A percentile compares a stretch with the other conserved stretches of the same genome.
Conservation (phyloP, 78 protist species). For the Planoprotostelium fungivorum region DNA sequence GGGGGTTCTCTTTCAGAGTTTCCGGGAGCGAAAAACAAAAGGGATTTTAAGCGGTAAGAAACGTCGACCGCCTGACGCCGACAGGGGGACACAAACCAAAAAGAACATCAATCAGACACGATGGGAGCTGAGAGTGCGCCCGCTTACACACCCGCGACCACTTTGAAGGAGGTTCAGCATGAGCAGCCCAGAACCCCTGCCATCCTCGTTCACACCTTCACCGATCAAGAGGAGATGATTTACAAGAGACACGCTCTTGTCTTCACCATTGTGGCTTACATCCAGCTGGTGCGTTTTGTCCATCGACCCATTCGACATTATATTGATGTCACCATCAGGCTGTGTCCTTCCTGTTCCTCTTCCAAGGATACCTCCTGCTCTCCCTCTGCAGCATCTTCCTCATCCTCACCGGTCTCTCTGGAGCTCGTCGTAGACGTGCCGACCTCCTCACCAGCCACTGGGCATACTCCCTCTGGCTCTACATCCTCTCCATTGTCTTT, state of each 20-base stretch:
- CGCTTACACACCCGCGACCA: not conserved
- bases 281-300: not conserved
- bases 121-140: not conserved
- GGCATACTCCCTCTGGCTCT: not conserved
- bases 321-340: not conserved
- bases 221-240: not conserved
- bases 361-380: not conserved
- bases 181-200: not conserved
- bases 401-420: not conserved
- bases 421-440: not conserved
- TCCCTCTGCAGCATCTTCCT: not conserved
- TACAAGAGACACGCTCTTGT: not conserved
- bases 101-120: not conserved
- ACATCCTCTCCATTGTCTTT: not conserved
- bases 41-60: too few species aligned
- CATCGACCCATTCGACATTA: not conserved
- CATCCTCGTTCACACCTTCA: not conserved
- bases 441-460: not conserved
- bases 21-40: too few species aligned
- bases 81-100: not conserved
- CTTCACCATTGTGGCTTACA: not conserved
- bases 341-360: not conserved
- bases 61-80: too few species aligned
- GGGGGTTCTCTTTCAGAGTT: too few species aligned
- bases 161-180: not conserved